These are phyloP conservation scores for Apiotrichum laibachii DNA, from an alignment of 1,284 basidiomycete genomes.

Conservation along the genomic window DNA sequence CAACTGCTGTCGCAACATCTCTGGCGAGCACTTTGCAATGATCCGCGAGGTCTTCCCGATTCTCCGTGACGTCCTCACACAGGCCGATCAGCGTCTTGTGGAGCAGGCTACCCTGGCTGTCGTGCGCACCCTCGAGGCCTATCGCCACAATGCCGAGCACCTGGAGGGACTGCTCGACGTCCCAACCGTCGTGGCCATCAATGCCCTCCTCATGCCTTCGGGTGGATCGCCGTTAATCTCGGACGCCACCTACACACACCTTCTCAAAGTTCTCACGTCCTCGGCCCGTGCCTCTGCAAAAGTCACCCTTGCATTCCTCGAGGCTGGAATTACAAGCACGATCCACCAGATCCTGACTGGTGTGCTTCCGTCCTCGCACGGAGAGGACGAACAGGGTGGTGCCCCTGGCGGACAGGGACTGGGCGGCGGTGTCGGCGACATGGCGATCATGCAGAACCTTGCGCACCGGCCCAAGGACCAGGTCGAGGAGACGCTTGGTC, in stretches of 20 bases:
- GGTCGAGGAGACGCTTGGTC: conserved; percentile 82
- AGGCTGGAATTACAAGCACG: conserved; percentile 85
- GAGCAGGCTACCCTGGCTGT: conserved; percentile 91
- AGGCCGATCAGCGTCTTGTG: conserved; percentile 88
- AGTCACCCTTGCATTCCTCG: conserved; percentile 76
- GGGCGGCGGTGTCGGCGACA: conserved; percentile 81
- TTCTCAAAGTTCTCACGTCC: conserved; percentile 81
- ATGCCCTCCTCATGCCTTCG: conserved; percentile 76
- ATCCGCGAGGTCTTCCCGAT: conserved; percentile 86
- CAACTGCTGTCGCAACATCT: conserved; percentile 88
- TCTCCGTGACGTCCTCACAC: conserved; percentile 81
- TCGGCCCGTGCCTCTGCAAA: conserved; percentile 80
- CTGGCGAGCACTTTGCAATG: conserved; percentile 79
- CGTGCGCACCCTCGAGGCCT: conserved; percentile 86
- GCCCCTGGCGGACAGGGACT: conserved; percentile 63
- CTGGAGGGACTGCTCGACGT: conserved; percentile 79
- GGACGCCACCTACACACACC: conserved; percentile 77
- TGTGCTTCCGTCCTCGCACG: conserved; percentile 67
- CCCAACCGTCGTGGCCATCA: conserved; percentile 79
- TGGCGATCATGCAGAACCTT: conserved; percentile 96
- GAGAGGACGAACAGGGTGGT: conserved; percentile 64
- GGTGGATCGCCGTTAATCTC: conserved; percentile 81
- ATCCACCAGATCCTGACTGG: conserved; percentile 91
- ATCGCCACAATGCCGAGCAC: conserved; percentile 76
- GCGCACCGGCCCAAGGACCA: conserved; percentile 96